phyloP scores from a whole-genome alignment of 2,329 filamentous ascomycete genomes.

The Arthrobotrys megalospora region DNA sequence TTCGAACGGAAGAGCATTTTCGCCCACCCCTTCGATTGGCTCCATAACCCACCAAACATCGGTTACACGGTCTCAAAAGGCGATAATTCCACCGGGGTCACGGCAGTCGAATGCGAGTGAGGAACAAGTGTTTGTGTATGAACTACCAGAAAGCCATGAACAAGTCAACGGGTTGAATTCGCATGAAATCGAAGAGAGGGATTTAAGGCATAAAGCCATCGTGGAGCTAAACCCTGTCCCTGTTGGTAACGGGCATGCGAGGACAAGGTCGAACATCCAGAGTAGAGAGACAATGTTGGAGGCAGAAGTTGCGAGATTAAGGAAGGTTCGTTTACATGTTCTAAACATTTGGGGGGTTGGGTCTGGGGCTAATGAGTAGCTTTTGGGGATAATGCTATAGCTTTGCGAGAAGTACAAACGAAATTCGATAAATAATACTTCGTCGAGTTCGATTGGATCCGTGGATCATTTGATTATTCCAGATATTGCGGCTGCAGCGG shows the following conservation, averaged over 20 bases:
- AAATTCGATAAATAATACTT: conserved; percentile 46
- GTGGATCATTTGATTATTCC: conserved; percentile 32
- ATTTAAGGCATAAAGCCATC: conserved; percentile 50
- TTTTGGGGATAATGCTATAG: conserved; percentile 4
- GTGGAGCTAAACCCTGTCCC: conserved; percentile 40
- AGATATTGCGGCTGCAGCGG: conserved; percentile 14
- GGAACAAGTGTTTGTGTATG: conserved; percentile 33
- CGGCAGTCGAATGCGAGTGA: conserved; percentile 45
- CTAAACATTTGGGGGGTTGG: conserved; percentile 2
- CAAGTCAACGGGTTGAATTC: conserved; percentile 56
- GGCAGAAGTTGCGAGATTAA: conserved; percentile 53
- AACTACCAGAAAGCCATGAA: conserved; percentile 54
- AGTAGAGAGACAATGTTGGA: conserved; percentile 51
- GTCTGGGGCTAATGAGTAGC: background rate
- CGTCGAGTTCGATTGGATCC: conserved; percentile 28
- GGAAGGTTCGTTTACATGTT: conserved; percentile 36
- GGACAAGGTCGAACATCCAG: conserved; percentile 33
- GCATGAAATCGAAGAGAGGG: conserved; percentile 53
- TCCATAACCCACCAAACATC: conserved; percentile 37
- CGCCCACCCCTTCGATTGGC: conserved; percentile 46
- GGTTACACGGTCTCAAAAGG: conserved; percentile 47
- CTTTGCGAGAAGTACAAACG: conserved; percentile 52
- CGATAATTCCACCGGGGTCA: conserved; percentile 41
- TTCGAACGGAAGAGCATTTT: conserved; percentile 44
- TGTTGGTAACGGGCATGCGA: conserved; percentile 8